These are phyloP conservation scores for Ophiosphaerella herpotricha DNA, from an alignment of 2,329 filamentous ascomycete species.

Conservation along the genomic window DNA sequence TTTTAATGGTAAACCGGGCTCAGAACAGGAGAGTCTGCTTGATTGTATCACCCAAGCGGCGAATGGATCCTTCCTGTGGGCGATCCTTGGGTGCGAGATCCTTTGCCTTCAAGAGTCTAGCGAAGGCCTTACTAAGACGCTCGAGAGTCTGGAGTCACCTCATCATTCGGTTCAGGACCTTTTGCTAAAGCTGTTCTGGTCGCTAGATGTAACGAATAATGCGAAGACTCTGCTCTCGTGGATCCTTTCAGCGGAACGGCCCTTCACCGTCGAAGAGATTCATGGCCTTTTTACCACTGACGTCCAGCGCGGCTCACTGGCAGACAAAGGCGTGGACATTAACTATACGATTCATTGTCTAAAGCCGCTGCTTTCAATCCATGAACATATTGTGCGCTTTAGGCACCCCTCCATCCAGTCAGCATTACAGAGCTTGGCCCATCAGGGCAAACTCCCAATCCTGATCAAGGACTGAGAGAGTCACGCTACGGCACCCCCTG, in stretches of 20 bases:
- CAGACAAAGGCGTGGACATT: constrained; percentile 41
- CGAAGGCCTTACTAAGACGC: constrained; percentile 13
- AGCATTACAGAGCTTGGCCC: constrained; percentile 54
- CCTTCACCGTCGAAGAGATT: constrained; percentile 53
- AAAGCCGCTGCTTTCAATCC: constrained; percentile 48
- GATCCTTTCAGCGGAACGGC: constrained; percentile 54
- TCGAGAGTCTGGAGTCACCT: constrained; percentile 40
- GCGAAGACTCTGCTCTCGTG: constrained; percentile 51
- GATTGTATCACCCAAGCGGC: constrained; percentile 47
- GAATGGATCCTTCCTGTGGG: constrained; percentile 53
- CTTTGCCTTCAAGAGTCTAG: constrained; percentile 45
- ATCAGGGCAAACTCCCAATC: constrained; percentile 56
- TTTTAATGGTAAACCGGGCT: constrained; percentile 28
- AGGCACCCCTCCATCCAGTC: constrained; percentile 45
- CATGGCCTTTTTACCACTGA: constrained; percentile 52
- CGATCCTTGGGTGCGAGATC: constrained; percentile 48
- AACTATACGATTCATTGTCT: constrained; percentile 39
- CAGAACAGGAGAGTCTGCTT: constrained; percentile 44
- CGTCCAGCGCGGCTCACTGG: constrained; percentile 33
- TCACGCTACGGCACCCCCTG: no score
- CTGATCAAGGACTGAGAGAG: constrained; percentile 42
- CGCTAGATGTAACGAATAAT: constrained; percentile 38
- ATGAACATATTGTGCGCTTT: constrained; percentile 54
- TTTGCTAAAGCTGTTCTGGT: constrained; percentile 46
- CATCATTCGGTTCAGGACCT: constrained; percentile 38